These are phyloP conservation scores for Jackrogersella minutella DNA, from an alignment of 495 filamentous ascomycete genomes.

Conservation along the genomic window DNA sequence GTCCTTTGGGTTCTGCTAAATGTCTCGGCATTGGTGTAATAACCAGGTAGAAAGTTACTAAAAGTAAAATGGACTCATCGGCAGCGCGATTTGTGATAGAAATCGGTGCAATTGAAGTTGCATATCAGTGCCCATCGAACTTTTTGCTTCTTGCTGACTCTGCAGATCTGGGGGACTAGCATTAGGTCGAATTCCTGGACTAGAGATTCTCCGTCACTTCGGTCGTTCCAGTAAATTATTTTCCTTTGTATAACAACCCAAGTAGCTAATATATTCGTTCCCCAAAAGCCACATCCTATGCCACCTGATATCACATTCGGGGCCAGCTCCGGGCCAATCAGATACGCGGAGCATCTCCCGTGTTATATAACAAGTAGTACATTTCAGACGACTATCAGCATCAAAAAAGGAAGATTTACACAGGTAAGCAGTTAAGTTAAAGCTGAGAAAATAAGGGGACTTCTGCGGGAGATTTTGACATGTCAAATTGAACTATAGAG, in stretches of 20 bases:
- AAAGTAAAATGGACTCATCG: too few relatives aligned
- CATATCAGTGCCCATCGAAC: neutral
- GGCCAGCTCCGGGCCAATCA: neutral
- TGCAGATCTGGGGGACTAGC: neutral
- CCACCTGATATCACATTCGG: neutral
- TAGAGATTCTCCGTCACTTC: neutral
- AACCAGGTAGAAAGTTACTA: neutral
- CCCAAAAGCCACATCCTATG: neutral
- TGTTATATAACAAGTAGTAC: neutral
- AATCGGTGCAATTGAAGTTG: neutral
- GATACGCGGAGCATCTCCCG: neutral
- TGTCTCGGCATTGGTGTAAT: neutral
- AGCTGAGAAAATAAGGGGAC: too few relatives aligned
- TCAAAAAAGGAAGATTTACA: neutral
- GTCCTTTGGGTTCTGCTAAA: neutral
- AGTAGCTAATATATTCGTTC: too few relatives aligned
- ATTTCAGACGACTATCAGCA: neutral
- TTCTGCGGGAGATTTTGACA: neutral
- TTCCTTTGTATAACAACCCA: neutral
- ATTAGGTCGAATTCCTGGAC: neutral
- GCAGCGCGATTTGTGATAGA: neutral
- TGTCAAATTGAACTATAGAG: neutral
- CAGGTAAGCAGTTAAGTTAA: neutral
- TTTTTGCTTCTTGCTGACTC: neutral
- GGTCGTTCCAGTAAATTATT: neutral